These are phyloP conservation scores for Mesostigma viride DNA, from an alignment of 139 green algal species.

Conservation along the genomic window DNA sequence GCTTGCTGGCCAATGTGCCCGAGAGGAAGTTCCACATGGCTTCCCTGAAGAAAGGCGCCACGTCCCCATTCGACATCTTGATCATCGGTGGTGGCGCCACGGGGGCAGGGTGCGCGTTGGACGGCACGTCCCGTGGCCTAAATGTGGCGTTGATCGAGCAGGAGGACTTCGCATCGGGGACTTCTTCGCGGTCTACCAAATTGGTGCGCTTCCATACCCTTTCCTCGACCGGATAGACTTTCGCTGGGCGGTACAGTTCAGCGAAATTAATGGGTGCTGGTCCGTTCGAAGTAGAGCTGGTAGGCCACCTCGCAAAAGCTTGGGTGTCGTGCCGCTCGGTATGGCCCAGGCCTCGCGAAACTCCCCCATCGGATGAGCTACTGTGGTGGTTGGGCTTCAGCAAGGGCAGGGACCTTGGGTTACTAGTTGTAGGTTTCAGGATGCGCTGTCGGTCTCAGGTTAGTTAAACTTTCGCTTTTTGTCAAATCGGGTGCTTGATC, in stretches of 20 bases:
- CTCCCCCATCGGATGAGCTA: too few species aligned
- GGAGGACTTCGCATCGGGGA: conserved; percentile 71
- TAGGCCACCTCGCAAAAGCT: not conserved
- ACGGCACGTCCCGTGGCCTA: conserved; percentile 63
- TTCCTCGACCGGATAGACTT: too few species aligned
- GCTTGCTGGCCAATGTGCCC: conserved; percentile 21
- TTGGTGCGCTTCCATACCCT: not conserved
- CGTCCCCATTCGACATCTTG: conserved; percentile 25
- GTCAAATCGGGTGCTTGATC: too few species aligned
- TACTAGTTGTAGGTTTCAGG: too few species aligned
- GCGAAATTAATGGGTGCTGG: too few species aligned
- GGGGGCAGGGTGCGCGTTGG: conserved; percentile 74
- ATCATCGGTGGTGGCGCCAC: conserved; percentile 76
- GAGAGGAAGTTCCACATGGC: conserved; percentile 15
- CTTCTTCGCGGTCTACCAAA: not conserved
- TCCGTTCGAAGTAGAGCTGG: not conserved
- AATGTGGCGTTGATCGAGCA: conserved; percentile 79
- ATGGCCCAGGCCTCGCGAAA: not conserved
- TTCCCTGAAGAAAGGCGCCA: conserved; percentile 14
- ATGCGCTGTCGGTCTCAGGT: too few species aligned
- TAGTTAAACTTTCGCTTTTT: too few species aligned
- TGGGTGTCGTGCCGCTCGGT: not conserved
- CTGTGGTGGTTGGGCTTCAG: too few species aligned
- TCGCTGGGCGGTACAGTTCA: too few species aligned
- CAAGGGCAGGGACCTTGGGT: too few species aligned